Conservation (phyloP, 805 yeast genomes). For the Ogataea henricii region DNA sequence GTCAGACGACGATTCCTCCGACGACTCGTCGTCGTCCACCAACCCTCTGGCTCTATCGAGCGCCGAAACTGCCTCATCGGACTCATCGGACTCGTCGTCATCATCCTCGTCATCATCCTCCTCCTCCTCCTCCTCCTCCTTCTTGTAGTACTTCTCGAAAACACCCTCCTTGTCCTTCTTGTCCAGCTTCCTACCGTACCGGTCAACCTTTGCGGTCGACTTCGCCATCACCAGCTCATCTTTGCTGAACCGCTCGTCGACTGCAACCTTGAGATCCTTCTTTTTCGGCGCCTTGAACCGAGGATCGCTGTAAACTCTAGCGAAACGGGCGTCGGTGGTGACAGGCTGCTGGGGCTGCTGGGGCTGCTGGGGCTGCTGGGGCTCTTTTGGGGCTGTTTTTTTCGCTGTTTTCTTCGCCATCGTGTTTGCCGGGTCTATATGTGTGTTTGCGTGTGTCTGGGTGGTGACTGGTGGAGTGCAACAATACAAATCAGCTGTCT, state of each 20-base stretch:
- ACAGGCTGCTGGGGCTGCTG: constrained; percentile 31
- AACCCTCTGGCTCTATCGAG: constrained; percentile 61
- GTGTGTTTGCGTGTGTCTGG: not conserved
- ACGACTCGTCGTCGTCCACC: constrained; percentile 40
- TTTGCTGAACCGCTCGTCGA: constrained; percentile 82
- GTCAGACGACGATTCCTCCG: constrained; percentile 47
- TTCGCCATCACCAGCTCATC: constrained; percentile 62
- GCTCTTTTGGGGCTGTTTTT: not conserved
- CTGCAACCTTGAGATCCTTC: constrained; percentile 68
- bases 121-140: constrained; percentile 34
- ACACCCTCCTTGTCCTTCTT: constrained; percentile 49
- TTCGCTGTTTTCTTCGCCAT: constrained; percentile 2
- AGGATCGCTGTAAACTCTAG: constrained; percentile 82
- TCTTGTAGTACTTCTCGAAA: constrained; percentile 62
- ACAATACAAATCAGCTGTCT: not conserved
- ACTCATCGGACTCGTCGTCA: constrained; percentile 31
- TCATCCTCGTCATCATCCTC: constrained; percentile 41
- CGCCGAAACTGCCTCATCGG: constrained; percentile 18
- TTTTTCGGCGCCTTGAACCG: constrained; percentile 75
- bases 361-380: constrained; percentile 4
- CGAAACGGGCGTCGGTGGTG: constrained; percentile 73
- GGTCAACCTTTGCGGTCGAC: constrained; percentile 71
- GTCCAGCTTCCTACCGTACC: constrained; percentile 77
- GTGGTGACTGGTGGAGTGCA: not conserved
- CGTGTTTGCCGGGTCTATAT: not conserved